Conservation (phyloP, 768 basidiomycete species). For the Mrakia hoshinonis region DNA sequence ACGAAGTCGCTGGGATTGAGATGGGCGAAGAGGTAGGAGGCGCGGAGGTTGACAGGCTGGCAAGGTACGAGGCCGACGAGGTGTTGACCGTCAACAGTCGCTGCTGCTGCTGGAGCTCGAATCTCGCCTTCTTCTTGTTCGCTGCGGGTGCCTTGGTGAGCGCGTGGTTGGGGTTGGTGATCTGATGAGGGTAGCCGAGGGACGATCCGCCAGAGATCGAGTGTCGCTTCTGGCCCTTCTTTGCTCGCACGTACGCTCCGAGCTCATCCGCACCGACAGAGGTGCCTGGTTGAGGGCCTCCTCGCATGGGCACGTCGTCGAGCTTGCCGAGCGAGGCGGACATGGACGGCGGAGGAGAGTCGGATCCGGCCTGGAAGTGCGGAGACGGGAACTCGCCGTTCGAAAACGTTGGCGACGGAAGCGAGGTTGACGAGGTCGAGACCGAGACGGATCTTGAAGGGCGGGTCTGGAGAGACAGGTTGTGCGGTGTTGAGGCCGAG, state of each 20-base stretch:
- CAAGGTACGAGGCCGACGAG: constrained; percentile 2
- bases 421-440: constrained; percentile 4
- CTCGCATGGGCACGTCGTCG: constrained; percentile 16
- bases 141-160: constrained; percentile 14
- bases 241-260: constrained; percentile 16
- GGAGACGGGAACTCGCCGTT: neutral
- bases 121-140: constrained; percentile 26
- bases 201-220: constrained; percentile 28
- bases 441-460: constrained; percentile 13
- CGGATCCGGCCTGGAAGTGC: neutral
- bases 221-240: constrained; percentile 28
- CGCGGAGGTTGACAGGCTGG: neutral
- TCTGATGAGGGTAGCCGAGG: constrained; percentile 17
- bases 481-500: neutral
- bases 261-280: neutral
- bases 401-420: neutral
- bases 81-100: constrained; percentile 17
- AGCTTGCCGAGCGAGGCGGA: constrained; percentile 26
- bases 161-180: constrained; percentile 12
- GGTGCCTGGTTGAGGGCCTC: neutral
- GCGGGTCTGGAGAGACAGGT: neutral
- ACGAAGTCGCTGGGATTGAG: constrained; percentile 20
- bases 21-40: constrained; percentile 19
- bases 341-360: constrained; percentile 21
- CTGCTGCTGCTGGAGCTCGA: constrained; percentile 14